Percentiles rank a stretch among this genome's conserved stretches.
These are phyloP conservation scores for Stromatinia cepivora DNA, from an alignment of 2,329 filamentous ascomycete species.

Conservation along the genomic window DNA sequence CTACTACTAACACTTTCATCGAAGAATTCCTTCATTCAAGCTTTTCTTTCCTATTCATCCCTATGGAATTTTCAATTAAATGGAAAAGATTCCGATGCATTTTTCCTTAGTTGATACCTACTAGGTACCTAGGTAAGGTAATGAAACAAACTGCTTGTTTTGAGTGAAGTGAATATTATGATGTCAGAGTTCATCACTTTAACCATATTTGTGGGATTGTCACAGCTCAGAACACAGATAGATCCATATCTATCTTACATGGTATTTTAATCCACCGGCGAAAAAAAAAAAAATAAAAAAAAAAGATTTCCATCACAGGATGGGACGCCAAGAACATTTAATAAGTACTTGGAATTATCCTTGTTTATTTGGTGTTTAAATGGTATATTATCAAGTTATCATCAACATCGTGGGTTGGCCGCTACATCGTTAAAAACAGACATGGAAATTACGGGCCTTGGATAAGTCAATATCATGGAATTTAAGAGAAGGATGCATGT, in stretches of 20 bases:
- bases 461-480: neutral
- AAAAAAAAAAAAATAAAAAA: neutral
- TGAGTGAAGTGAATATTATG: neutral
- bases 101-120: too few relatives aligned
- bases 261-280: too few relatives aligned
- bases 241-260: neutral
- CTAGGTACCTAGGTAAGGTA: too few relatives aligned
- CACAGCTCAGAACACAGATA: neutral
- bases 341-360: constrained; percentile 4
- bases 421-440: neutral
- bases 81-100: too few relatives aligned
- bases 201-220: neutral
- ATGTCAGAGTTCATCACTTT: constrained; percentile 6
- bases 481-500: neutral
- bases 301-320: neutral
- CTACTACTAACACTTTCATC: neutral
- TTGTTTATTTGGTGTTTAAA: neutral
- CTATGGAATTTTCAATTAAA: neutral
- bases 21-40: neutral
- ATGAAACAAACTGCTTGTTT: too few relatives aligned
- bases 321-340: neutral
- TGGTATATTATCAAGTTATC: neutral
- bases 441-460: neutral
- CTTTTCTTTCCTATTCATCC: neutral
- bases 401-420: neutral